phyloP scores from a whole-genome alignment of 2,329 filamentous ascomycete species.

The Raffaelea ambrosiae region DNA sequence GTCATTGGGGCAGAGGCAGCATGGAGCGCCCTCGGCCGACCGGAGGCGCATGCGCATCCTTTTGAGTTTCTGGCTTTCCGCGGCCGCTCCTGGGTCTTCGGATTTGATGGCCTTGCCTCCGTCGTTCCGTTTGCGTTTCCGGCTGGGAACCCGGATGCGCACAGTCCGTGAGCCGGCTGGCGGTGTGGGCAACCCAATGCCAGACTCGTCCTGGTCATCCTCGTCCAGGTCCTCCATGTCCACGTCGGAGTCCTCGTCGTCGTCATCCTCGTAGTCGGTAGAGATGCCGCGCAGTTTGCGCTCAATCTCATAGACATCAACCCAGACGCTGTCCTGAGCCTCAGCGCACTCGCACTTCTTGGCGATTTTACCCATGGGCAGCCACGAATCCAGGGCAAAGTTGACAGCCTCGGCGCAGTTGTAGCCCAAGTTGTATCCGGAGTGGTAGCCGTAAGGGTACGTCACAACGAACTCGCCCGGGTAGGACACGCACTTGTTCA shows the following conservation, averaged over 20 bases:
- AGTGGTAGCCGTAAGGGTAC: slow-evolving; percentile 97
- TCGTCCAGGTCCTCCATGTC: slow-evolving; percentile 46
- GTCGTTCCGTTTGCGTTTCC: slow-evolving; percentile 59
- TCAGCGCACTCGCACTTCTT: slow-evolving; percentile 95
- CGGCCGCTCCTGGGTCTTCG: not conserved
- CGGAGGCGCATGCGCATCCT: slow-evolving; percentile 63
- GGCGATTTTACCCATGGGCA: slow-evolving; percentile 89
- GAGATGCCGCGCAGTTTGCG: slow-evolving; percentile 86
- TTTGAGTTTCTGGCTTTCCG: slow-evolving; percentile 49
- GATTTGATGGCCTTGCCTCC: slow-evolving; percentile 11
- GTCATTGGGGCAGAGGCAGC: slow-evolving; percentile 87
- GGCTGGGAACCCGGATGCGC: slow-evolving; percentile 26
- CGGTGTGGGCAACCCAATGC: slow-evolving; percentile 68
- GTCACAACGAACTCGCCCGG: slow-evolving; percentile 98
- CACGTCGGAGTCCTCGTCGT: slow-evolving; percentile 57
- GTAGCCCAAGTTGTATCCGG: slow-evolving; percentile 94
- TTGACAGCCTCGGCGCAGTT: slow-evolving; percentile 99
- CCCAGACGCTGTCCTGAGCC: slow-evolving; percentile 96
- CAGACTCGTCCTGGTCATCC: slow-evolving; percentile 51
- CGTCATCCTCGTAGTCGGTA: slow-evolving; percentile 73
- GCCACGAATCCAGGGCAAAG: slow-evolving; percentile 90
- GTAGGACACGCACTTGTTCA: slow-evolving; percentile 91
- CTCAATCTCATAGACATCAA: slow-evolving; percentile 92
- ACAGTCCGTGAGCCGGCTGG: slow-evolving; percentile 46
- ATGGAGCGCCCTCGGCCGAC: slow-evolving; percentile 40